Evolutionary conservation across 805 yeast genomes (phyloP).

Genomic region (Yamadazyma paraphyllophila): DNA sequence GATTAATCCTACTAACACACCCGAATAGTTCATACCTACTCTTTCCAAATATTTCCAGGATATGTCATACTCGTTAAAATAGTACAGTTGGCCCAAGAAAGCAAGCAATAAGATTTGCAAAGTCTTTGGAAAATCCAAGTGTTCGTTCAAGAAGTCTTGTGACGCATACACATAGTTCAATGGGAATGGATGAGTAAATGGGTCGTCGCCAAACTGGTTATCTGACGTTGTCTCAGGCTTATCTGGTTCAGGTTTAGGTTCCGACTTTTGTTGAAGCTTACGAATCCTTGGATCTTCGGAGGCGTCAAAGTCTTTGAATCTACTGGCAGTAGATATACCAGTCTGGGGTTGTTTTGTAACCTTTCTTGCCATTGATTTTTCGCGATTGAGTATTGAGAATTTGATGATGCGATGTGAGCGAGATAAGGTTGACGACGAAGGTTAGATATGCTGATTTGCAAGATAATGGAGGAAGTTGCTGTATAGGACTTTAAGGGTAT

Average conservation of each 20-base stretch:
- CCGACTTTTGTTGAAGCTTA: slow-evolving; percentile 1
- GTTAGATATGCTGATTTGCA: too few species aligned
- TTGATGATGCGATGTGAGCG: too few species aligned
- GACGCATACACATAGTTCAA: slow-evolving; percentile 25
- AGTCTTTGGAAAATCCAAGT: slow-evolving; percentile 28
- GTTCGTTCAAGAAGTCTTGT: slow-evolving; percentile 40
- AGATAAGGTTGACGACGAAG: too few species aligned
- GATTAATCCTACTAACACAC: slow-evolving; percentile 28
- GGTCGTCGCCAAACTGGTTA: slow-evolving; percentile 16
- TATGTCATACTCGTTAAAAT: slow-evolving; percentile 20
- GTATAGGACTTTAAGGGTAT: too few species aligned
- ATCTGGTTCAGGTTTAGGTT: background rate
- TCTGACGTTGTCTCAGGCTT: background rate
- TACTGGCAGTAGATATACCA: slow-evolving; percentile 15
- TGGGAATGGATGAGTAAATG: slow-evolving; percentile 20
- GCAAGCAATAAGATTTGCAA: slow-evolving; percentile 30
- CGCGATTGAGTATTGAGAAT: too few species aligned
- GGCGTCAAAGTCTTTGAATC: slow-evolving; percentile 12
- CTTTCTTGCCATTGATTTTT: slow-evolving; percentile 10
- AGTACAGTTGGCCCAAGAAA: slow-evolving; percentile 31
- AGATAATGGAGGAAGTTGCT: too few species aligned
- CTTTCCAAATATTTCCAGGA: slow-evolving; percentile 18
- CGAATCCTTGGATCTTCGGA: slow-evolving; percentile 4
- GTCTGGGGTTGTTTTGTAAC: slow-evolving; percentile 1
- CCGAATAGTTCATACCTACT: slow-evolving; percentile 34